Evolutionary conservation across 306 rosid genomes (phyloP).

Genomic region (Acmispon strigosus): DNA sequence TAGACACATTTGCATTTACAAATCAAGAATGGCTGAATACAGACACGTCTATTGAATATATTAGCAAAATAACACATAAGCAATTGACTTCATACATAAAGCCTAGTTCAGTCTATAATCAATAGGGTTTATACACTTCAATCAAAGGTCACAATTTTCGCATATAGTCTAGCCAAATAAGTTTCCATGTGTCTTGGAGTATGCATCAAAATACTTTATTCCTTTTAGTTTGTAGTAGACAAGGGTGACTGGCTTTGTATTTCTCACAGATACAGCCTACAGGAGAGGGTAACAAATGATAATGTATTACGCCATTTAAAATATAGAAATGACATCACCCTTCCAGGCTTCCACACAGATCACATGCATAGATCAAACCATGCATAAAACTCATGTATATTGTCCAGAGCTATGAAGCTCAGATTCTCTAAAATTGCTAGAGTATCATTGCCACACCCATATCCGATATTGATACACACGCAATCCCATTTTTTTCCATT

Average conservation of each 20-base stretch:
- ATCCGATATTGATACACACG: too few relatives aligned
- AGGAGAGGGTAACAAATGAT: background rate
- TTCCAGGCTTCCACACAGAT: background rate
- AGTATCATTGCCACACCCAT: too few relatives aligned
- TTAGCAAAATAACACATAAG: constrained; percentile 2
- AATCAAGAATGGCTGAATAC: constrained; percentile 8
- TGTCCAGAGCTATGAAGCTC: background rate
- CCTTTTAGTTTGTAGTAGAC: background rate
- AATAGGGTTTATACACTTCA: background rate
- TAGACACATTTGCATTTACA: background rate
- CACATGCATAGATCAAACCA: background rate
- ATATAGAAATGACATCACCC: background rate
- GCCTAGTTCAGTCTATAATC: background rate
- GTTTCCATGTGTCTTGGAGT: background rate
- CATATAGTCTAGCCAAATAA: background rate
- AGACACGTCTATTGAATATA: background rate
- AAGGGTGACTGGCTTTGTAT: background rate
- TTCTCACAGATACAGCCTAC: background rate
- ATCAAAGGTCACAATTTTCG: background rate
- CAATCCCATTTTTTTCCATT: too few relatives aligned
- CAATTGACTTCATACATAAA: background rate
- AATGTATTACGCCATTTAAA: background rate
- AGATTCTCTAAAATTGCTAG: too few relatives aligned
- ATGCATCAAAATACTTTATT: background rate
- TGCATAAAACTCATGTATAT: background rate